A percentile compares a stretch with the other conserved stretches of the same genome.
phyloP scores from a whole-genome alignment of 441 rosid species.

The Erodium moschatum region DNA sequence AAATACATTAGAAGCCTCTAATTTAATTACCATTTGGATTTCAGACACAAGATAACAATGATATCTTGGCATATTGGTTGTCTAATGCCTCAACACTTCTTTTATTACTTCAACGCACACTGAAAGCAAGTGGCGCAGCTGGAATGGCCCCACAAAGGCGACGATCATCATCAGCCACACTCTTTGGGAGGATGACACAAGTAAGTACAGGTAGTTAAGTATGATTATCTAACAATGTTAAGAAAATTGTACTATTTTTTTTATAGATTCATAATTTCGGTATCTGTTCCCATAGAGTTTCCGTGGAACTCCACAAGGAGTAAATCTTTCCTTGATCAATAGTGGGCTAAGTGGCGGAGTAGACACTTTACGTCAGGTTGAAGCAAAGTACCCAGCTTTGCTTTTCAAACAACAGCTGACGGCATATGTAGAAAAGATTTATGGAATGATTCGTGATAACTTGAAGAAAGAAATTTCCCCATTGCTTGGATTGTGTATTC shows the following conservation, averaged over 20 bases:
- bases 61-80: slow-evolving; percentile 84
- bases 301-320: slow-evolving; percentile 92
- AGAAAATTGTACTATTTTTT: slow-evolving; percentile 15
- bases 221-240: slow-evolving; percentile 9
- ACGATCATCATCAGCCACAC: slow-evolving; percentile 91
- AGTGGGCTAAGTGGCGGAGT: slow-evolving; percentile 55
- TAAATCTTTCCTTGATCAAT: slow-evolving; percentile 65
- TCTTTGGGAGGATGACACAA: slow-evolving; percentile 96
- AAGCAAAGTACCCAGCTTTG: slow-evolving; percentile 98
- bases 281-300: slow-evolving; percentile 54
- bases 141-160: slow-evolving; percentile 99
- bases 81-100: slow-evolving; percentile 96
- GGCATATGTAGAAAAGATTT: slow-evolving; percentile 95
- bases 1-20: slow-evolving; percentile 17
- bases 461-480: slow-evolving; percentile 99
- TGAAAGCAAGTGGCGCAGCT: slow-evolving; percentile 97
- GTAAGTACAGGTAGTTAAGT: slow-evolving; percentile 25
- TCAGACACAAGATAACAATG: slow-evolving; percentile 93
- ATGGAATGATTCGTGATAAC: slow-evolving; percentile 99
- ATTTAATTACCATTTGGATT: slow-evolving; percentile 21
- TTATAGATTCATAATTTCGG: slow-evolving; percentile 8
- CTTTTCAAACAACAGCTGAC: slow-evolving; percentile 98
- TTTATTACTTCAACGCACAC: slow-evolving; percentile 81
- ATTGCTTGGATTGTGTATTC: slow-evolving; percentile 93
- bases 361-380: slow-evolving; percentile 79